These are phyloP conservation scores for Linum lewisii DNA, from an alignment of 345 rosid species.

Conservation along the genomic window DNA sequence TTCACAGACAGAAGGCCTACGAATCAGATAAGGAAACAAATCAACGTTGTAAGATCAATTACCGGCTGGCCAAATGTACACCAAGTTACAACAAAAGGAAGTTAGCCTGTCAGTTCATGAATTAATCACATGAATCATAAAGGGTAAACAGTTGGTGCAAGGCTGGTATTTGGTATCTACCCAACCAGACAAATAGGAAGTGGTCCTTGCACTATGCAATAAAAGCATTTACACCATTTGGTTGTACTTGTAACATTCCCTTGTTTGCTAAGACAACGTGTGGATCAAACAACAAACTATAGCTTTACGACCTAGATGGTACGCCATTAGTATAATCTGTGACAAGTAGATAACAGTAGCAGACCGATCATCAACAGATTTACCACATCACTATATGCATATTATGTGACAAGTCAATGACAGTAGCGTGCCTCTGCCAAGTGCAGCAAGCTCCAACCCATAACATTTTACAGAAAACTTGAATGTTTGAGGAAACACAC, in stretches of 20 bases:
- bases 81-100: no score
- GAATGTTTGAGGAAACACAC: no score
- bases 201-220: not conserved
- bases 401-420: no score
- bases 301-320: not conserved
- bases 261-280: no score
- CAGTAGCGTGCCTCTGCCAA: no score
- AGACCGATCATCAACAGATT: no score
- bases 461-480: no score
- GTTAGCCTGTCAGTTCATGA: no score
- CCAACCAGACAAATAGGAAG: not conserved
- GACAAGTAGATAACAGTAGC: not conserved
- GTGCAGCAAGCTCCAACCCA: no score
- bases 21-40: not conserved
- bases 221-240: not conserved
- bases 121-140: not conserved
- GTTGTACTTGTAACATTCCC: not conserved
- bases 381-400: not conserved
- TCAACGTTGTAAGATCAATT: not conserved
- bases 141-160: not conserved
- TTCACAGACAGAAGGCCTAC: not conserved
- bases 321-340: not conserved
- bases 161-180: not conserved
- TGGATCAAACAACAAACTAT: not conserved
- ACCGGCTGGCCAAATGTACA: no score